A percentile compares a stretch with the other conserved stretches of the same genome.
phyloP scores from a whole-genome alignment of 2,329 filamentous ascomycete species.

The Cadophora malorum region DNA sequence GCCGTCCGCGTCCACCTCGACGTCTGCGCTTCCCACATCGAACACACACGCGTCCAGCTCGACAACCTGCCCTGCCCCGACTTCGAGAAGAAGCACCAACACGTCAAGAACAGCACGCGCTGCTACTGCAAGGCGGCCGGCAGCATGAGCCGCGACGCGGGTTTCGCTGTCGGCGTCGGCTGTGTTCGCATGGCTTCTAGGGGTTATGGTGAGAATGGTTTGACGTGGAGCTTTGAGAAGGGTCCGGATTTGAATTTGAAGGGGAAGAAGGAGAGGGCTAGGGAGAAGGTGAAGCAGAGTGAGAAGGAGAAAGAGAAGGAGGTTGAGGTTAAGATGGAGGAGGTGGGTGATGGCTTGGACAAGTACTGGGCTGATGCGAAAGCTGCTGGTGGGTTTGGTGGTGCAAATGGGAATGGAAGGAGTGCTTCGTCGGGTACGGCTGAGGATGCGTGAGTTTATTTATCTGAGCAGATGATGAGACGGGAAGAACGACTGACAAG shows the following conservation, averaged over 20 bases:
- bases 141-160: background rate
- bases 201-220: slow-evolving; percentile 9
- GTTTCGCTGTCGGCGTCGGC: background rate
- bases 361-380: background rate
- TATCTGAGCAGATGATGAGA: too few relatives aligned
- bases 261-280: background rate
- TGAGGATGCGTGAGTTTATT: slow-evolving; percentile 1
- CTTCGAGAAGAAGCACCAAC: background rate
- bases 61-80: slow-evolving; percentile 24
- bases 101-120: slow-evolving; percentile 2
- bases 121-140: slow-evolving; percentile 6
- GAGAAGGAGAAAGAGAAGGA: background rate
- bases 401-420: background rate
- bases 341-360: background rate
- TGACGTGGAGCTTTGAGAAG: slow-evolving; percentile 23
- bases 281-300: background rate
- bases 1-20: slow-evolving; percentile 9
- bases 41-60: slow-evolving; percentile 25
- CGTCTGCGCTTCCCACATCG: slow-evolving; percentile 22
- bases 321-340: background rate
- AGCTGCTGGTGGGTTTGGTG: background rate
- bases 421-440: background rate
- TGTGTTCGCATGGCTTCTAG: background rate
- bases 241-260: background rate
- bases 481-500: background rate